Evolutionary conservation across 2,329 filamentous ascomycete genomes (phyloP).

Genomic region (Botrytis sinoallii): DNA sequence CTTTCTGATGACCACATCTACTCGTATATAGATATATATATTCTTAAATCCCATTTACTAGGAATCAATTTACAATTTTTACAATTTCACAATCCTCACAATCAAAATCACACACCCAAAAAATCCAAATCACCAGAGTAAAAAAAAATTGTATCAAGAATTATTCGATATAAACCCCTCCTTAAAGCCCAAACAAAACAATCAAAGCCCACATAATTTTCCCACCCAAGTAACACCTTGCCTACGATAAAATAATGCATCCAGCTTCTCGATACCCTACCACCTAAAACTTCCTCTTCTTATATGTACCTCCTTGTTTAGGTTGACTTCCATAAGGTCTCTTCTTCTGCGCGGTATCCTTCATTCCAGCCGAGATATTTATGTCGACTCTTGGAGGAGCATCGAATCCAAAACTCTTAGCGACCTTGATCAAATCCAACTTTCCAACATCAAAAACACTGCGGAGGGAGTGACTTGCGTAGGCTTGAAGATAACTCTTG

Average conservation of each 20-base stretch:
- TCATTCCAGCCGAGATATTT: slow-evolving; percentile 71
- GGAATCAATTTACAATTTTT: too few relatives aligned
- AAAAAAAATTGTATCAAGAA: neutral
- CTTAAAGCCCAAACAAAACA: neutral
- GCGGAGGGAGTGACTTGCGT: slow-evolving; percentile 79
- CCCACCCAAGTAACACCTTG: neutral
- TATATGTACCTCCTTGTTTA: slow-evolving; percentile 48
- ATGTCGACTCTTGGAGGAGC: slow-evolving; percentile 78
- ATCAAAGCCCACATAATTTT: neutral
- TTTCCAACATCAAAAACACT: slow-evolving; percentile 84
- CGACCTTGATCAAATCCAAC: slow-evolving; percentile 77
- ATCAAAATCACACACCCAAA: neutral
- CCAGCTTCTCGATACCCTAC: neutral
- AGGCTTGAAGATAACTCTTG: slow-evolving; percentile 89
- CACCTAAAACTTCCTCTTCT: slow-evolving; percentile 31
- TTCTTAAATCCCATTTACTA: too few relatives aligned
- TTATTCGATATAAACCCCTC: slow-evolving; percentile 1
- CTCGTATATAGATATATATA: too few relatives aligned
- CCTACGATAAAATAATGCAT: neutral
- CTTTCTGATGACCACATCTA: too few relatives aligned
- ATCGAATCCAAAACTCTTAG: slow-evolving; percentile 78
- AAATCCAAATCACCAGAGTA: neutral
- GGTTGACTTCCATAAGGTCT: slow-evolving; percentile 78
- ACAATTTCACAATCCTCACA: neutral
- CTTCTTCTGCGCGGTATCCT: slow-evolving; percentile 67